These are phyloP conservation scores for Luvunga scandens DNA, from an alignment of 345 rosid species.

Conservation along the genomic window DNA sequence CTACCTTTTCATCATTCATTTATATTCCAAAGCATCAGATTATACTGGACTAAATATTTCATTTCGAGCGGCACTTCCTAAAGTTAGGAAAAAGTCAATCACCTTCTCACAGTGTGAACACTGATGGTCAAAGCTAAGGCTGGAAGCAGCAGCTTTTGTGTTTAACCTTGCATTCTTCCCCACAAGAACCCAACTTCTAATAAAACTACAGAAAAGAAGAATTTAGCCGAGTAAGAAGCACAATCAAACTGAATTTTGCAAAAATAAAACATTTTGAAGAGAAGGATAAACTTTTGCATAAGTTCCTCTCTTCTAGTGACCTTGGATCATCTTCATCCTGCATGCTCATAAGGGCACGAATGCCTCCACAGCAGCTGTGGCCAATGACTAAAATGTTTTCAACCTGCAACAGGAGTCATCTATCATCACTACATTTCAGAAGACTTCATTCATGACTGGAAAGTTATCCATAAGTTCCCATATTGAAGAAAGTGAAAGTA, in stretches of 20 bases:
- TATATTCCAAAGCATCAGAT: background rate
- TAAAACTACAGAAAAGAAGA: conserved; percentile 60
- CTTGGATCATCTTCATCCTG: conserved; percentile 69
- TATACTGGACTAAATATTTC: background rate
- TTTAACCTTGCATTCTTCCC: conserved; percentile 77
- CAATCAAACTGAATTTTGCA: background rate
- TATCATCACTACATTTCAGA: background rate
- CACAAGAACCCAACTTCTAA: conserved; percentile 70
- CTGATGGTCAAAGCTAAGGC: conserved; percentile 74
- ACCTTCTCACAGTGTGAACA: conserved; percentile 99
- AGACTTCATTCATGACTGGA: background rate
- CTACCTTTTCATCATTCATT: background rate
- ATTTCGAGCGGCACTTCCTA: background rate
- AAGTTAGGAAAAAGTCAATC: background rate
- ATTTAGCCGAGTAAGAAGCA: background rate
- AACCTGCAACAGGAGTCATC: conserved; percentile 51
- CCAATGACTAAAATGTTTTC: conserved; percentile 85
- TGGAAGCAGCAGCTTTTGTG: conserved; percentile 60
- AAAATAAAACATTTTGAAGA: background rate
- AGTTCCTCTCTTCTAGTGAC: conserved; percentile 25
- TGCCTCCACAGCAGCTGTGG: conserved; percentile 97
- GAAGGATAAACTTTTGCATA: background rate
- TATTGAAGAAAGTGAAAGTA: background rate
- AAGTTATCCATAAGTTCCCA: background rate
- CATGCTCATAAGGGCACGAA: conserved; percentile 93